Conservation (phyloP, 75 land plant genomes). For the Azolla pinnata region DNA sequence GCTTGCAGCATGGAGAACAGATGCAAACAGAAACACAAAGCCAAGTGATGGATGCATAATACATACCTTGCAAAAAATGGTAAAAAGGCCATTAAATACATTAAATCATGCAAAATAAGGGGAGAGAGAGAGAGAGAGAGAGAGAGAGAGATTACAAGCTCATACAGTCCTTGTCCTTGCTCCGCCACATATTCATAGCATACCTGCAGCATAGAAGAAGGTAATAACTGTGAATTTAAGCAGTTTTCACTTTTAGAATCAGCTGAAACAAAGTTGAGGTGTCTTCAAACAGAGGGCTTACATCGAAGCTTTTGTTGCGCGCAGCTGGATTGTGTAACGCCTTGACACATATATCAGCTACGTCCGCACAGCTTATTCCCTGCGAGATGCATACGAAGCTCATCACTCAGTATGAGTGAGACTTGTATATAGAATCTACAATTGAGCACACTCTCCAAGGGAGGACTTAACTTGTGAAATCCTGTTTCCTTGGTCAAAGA, state of each 20-base stretch:
- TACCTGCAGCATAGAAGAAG: slow-evolving; percentile 39
- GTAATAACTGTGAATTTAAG: background rate
- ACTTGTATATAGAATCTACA: too few species aligned
- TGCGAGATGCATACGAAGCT: too few species aligned
- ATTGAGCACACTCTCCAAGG: too few species aligned
- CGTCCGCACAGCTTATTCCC: slow-evolving; percentile 99
- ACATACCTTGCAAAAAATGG: background rate
- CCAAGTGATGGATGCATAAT: background rate
- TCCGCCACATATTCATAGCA: slow-evolving; percentile 91
- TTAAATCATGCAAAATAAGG: background rate
- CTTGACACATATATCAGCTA: slow-evolving; percentile 96
- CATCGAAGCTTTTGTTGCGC: slow-evolving; percentile 97
- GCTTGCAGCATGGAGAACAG: background rate
- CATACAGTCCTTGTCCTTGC: slow-evolving; percentile 89
- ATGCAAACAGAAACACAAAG: background rate
- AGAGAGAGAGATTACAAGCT: slow-evolving; percentile 45
- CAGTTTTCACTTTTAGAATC: background rate
- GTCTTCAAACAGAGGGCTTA: slow-evolving; percentile 20
- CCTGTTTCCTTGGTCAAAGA: slow-evolving; percentile 97
- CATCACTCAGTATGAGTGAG: too few species aligned
- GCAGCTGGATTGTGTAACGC: slow-evolving; percentile 96
- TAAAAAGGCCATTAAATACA: background rate
- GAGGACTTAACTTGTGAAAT: slow-evolving; percentile 63
- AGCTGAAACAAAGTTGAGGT: background rate
- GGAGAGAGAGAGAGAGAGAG: slow-evolving; percentile 7